Base-by-base conservation (phyloP, 768 basidiomycete genomes). In the Roridomyces roridus region DNA sequence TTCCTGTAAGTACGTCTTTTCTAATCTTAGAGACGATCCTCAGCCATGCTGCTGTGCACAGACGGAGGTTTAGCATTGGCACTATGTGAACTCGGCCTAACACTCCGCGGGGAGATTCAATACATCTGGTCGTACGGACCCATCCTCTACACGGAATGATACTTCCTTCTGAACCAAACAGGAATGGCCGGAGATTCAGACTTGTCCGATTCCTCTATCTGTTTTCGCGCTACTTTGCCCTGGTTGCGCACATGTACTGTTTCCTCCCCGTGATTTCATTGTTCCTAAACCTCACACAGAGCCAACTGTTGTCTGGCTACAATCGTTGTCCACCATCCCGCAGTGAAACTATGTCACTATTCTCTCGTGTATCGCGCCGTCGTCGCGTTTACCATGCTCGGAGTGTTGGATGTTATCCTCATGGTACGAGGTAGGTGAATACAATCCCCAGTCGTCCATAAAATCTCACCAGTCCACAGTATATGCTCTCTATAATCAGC, bases 401-500 rank as follows among this genome's bases (percentile, higher is more conserved):
- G 40, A 34, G 24, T 43, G 9, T 41, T 51, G 4, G 41, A 51
- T 14, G 23, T 43, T 23, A 51, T 51, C 28, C 31, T 51, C 21
- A 51, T 51, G 42, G 5, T 51, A 43, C 20, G 41, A 51, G 50
- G 50, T 51, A 23, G 18, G 50, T 24, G 31, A 34, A 15, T 10
- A 35, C 15, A 24, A 17, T 24, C 37, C 8, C 34, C 34, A 14
- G 15, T 35, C 18, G 18, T 12, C n/a, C 23, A 15, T 23, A 12
- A 21, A 21, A 3, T 21, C 39, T 21, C 15, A 28, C 23, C 21
- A 23, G 20, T 28, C n/a, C 21, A 11, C 17, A 51, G 50, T 51
- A 7, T 51, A 51, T 11, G 50, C 50, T 9, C 28, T 44, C 15
- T 51, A 51, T 15, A 51, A 51, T 40, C 50, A 41, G 24, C 29